A percentile compares a stretch with the other conserved stretches of the same genome.
Evolutionary conservation across 2,329 filamentous ascomycete genomes (phyloP).

Genomic region (Phaeosphaeriaceae sp.): DNA sequence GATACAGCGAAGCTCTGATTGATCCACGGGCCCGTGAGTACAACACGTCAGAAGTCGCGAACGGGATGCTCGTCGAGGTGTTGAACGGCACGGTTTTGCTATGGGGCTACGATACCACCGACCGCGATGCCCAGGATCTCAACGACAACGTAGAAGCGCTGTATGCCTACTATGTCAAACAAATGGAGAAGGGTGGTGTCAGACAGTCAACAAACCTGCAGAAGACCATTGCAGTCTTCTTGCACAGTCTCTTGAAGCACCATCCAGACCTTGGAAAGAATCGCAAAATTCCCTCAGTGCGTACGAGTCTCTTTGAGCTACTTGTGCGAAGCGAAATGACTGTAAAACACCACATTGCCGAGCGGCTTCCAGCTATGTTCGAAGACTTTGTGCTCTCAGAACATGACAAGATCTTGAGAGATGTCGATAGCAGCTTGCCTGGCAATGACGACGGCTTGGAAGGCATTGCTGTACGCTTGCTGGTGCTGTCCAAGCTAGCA

Average conservation of each 20-base stretch:
- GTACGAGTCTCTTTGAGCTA: constrained; percentile 78
- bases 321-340: constrained; percentile 69
- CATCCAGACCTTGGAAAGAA: constrained; percentile 71
- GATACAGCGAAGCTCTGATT: constrained; percentile 39
- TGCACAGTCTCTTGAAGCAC: constrained; percentile 72
- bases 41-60: constrained; percentile 49
- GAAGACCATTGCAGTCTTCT: constrained; percentile 69
- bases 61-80: constrained; percentile 44
- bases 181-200: constrained; percentile 70
- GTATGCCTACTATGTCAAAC: constrained; percentile 78
- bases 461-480: constrained; percentile 83
- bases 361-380: constrained; percentile 76
- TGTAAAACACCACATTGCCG: constrained; percentile 78
- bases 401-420: constrained; percentile 84
- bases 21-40: constrained; percentile 44
- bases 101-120: constrained; percentile 31
- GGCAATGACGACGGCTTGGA: constrained; percentile 73
- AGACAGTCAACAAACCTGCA: constrained; percentile 72
- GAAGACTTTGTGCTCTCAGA: constrained; percentile 79
- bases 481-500: constrained; percentile 77
- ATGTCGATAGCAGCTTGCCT: constrained; percentile 82
- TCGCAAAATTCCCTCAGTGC: constrained; percentile 65
- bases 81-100: constrained; percentile 36
- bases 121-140: constrained; percentile 51
- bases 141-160: constrained; percentile 74